Base-by-base conservation (phyloP, 1,284 basidiomycete species). In the Ceratobasidium sp. region DNA sequence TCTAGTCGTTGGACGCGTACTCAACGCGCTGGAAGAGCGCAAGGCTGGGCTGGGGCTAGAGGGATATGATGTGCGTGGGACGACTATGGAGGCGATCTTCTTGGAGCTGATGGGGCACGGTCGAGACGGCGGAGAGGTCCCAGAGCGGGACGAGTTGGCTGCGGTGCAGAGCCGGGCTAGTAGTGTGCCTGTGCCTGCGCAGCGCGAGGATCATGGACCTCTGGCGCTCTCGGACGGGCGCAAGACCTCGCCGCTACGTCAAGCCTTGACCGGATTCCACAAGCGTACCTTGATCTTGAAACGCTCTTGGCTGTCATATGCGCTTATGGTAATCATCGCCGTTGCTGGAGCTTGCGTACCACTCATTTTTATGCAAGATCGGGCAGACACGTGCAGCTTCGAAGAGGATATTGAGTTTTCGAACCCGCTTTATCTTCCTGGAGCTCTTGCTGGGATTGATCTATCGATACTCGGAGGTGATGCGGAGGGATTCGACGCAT, bases 1-100 rank as follows among this genome's bases (percentile, higher is more conserved):
- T 3, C 78, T 78, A 0, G 82, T 85, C 0, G 90, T 94, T 0
- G 88, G 90, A 56, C 83, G 85, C 46, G 89, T 93, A 5, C 87
- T 94, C 20, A 85, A 87, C 46, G 77, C 89, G 0, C 83, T 94
- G 0, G 90, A 92, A 48, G 79, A 83, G 1, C 85, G 88, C 33
- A 86, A 85, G 77, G 80, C 67, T 2, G 75, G 80, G 1, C 85
- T 87, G 38, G 80, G 82, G 6, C 85, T 93, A 23, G 80, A 81
- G 0, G 88, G 88, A 0, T 94, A 93, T 81, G 91, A 94, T 68
- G 87, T 94, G 9, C 85, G 91, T 26, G 91, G 91, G 2, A 91
- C 93, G 0, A 91, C 92, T 5, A 92, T 95, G 68, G 94, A 95
- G 82, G 92, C 94, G 77, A 92, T 95, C 56, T 95, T 95, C 85